Evolutionary conservation across 169 alveolate species (phyloP), one percentile per base, ranked within the genome.

Genomic region (Besnoitia besnoiti): DNA sequence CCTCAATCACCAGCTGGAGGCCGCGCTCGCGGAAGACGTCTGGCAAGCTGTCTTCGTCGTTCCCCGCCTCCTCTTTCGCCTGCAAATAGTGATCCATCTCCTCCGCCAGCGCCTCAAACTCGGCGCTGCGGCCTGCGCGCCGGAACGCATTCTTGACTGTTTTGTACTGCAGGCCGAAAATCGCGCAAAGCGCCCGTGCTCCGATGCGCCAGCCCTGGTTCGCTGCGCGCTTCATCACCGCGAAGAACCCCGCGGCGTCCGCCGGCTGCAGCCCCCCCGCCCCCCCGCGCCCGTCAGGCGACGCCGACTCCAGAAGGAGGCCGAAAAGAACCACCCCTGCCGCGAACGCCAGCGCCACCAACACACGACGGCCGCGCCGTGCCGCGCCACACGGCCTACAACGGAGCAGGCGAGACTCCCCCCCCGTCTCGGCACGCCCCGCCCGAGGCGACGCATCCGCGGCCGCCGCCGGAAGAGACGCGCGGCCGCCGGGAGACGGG

Each of bases 211-310:
- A 73, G 16, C 82, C 82, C 46, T 73, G 82, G 46, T 73, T 73
- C 46, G 82, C 82, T 7, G 82, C 82, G 46, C 82, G 82, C 82
- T 73, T 73, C 82, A 73, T 37, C 46, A n/a, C 8, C 19, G 82
- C 82, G n/a, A 73, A 1, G 27, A 73, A 55, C 67, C 67, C 67
- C 24, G 67, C 67, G 3, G 67, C 67, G 33, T 55, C 67, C 33
- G 67, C 67, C 30, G 67, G 67, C 67, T 55, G 67, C 3, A 55
- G 30, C 1, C 30, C 67, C n/a, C n/a, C n/a, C n/a, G n/a, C n/a
- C n/a, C n/a, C n/a, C n/a, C n/a, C n/a, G n/a, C n/a, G n/a, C n/a
- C n/a, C n/a, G n/a, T n/a, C n/a, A n/a, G n/a, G n/a, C n/a, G n/a
- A n/a, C n/a, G n/a, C n/a, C n/a, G n/a, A n/a, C n/a, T n/a, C n/a